Percentiles rank a stretch among this genome's conserved stretches.
Evolutionary conservation across 73 alveolate genomes (phyloP).

Genomic region (Paramecium octaurelia): DNA sequence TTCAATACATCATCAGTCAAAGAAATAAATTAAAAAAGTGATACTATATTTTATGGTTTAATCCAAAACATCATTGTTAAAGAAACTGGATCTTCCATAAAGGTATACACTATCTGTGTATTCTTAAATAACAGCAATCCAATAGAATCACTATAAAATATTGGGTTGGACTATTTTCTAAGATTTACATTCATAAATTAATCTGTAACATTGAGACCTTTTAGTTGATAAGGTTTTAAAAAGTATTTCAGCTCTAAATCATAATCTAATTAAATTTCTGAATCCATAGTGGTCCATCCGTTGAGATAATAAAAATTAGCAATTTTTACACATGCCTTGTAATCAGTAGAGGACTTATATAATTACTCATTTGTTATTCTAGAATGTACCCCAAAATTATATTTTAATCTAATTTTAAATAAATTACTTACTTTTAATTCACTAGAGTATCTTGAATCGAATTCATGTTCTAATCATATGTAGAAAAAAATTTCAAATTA

Average conservation of each 20-base stretch:
- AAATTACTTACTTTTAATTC: not conserved
- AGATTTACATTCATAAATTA: not conserved
- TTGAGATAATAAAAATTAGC: not conserved
- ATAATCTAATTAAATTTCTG: not conserved
- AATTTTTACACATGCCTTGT: not conserved
- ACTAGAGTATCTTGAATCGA: not conserved
- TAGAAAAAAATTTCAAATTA: not conserved
- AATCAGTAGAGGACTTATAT: not conserved
- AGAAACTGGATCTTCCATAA: not conserved
- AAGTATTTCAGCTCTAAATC: not conserved
- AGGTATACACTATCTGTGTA: not conserved
- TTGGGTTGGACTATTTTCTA: not conserved
- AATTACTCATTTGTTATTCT: not conserved
- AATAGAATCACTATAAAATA: not conserved
- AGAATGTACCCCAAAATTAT: not conserved
- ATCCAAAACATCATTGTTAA: not conserved
- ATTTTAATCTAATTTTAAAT: not conserved
- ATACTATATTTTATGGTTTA: not conserved
- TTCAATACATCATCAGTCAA: not conserved
- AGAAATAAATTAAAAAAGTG: not conserved
- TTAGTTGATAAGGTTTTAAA: not conserved
- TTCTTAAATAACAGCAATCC: not conserved
- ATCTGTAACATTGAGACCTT: not conserved
- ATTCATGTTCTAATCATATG: not conserved
- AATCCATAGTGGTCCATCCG: not conserved